Conservation (phyloP, 2,329 filamentous ascomycete species). For the Verticillium klebahnii region DNA sequence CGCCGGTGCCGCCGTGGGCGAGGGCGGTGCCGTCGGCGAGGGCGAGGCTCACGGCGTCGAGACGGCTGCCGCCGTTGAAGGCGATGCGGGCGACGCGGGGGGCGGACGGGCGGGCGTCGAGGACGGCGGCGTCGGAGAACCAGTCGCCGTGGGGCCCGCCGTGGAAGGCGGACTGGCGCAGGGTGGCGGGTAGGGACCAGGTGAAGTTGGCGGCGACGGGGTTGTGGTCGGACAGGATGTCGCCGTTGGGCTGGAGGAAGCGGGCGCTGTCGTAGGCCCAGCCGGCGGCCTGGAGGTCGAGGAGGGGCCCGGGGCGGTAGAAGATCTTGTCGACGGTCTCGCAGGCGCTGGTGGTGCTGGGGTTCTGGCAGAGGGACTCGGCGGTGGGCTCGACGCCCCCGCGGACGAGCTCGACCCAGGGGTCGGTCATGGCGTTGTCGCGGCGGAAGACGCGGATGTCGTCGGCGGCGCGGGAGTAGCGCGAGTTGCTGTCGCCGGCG, state of each 20-base stretch:
- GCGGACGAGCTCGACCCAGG: slow-evolving; percentile 53
- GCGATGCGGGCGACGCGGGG: slow-evolving; percentile 32
- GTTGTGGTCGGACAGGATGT: slow-evolving; percentile 60
- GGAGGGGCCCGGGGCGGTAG: slow-evolving; percentile 46
- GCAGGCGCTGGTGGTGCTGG: slow-evolving; percentile 47
- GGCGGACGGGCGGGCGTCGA: slow-evolving; percentile 24
- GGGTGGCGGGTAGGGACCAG: slow-evolving; percentile 30
- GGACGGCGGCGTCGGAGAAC: slow-evolving; percentile 48
- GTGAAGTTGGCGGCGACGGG: slow-evolving; percentile 54
- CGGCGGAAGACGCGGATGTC: slow-evolving; percentile 45
- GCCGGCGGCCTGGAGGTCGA: slow-evolving; percentile 39
- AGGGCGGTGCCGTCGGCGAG: slow-evolving; percentile 43
- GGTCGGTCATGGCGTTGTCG: slow-evolving; percentile 49
- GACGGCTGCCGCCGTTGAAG: slow-evolving; percentile 41
- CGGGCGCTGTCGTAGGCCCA: slow-evolving; percentile 51
- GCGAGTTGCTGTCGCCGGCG: slow-evolving; percentile 61
- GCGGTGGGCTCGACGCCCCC: slow-evolving; percentile 39
- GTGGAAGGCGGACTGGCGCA: slow-evolving; percentile 39
- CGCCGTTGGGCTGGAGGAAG: slow-evolving; percentile 55
- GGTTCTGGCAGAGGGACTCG: slow-evolving; percentile 52
- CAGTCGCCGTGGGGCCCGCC: slow-evolving; percentile 46
- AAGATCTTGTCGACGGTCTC: slow-evolving; percentile 66
- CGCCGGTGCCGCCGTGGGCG: slow-evolving; percentile 50
- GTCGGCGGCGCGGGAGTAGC: slow-evolving; percentile 55
- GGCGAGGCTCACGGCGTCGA: slow-evolving; percentile 46